Evolutionary conservation across 1,139 yeast species (phyloP).

Genomic region (Saccharomycopsis hybrid): DNA sequence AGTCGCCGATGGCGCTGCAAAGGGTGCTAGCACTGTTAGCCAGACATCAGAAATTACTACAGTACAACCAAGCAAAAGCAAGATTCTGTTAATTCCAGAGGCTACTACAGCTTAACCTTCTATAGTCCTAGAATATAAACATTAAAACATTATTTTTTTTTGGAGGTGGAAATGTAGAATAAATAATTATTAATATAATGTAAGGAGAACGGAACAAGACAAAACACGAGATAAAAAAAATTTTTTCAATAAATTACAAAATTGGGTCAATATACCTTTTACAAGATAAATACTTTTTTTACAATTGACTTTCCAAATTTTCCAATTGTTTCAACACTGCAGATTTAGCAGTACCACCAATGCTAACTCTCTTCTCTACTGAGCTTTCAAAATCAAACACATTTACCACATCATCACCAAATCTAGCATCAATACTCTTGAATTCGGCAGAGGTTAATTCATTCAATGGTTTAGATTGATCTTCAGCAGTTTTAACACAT

Average conservation of each 20-base stretch:
- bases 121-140: not conserved
- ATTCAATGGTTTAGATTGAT: conserved; percentile 52
- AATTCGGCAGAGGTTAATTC: conserved; percentile 71
- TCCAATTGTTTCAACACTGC: conserved; percentile 78
- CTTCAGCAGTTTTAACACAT: conserved; percentile 90
- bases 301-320: conserved; percentile 36
- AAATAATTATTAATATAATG: not conserved
- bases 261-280: no score
- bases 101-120: not conserved
- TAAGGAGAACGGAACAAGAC: not conserved
- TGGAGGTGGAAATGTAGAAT: not conserved
- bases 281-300: no score
- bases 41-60: no score
- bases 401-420: conserved; percentile 70
- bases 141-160: no score
- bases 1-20: no score
- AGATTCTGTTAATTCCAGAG: no score
- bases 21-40: no score
- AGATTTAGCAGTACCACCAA: conserved; percentile 91
- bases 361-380: conserved; percentile 94
- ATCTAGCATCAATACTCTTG: conserved; percentile 70
- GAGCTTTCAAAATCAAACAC: conserved; percentile 88
- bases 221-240: no score
- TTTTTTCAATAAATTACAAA: no score
- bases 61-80: no score